A percentile compares a stretch with the other conserved stretches of the same genome.
Conservation (phyloP, 768 basidiomycete species). For the Royoungia palumana region DNA sequence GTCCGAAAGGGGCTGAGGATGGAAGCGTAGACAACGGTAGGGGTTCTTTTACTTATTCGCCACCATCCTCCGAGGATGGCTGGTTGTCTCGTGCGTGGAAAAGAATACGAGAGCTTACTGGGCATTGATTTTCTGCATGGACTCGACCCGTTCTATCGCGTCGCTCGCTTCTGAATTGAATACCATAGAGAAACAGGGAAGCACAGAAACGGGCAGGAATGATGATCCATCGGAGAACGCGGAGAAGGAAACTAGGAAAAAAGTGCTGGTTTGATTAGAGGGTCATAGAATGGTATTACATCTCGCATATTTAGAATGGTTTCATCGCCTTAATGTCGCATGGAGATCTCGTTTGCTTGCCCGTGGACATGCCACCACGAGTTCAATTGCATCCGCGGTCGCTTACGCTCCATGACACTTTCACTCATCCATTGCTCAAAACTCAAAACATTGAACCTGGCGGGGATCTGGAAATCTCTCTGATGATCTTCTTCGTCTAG, state of each 20-base stretch:
- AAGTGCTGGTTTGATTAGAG: conserved; percentile 44
- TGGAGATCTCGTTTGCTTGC: conserved; percentile 11
- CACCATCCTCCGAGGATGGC: conserved; percentile 51
- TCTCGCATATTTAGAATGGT: conserved; percentile 18
- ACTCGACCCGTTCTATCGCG: conserved; percentile 32
- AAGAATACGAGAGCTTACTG: conserved; percentile 65
- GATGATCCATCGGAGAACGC: conserved; percentile 38
- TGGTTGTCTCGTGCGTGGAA: conserved; percentile 72
- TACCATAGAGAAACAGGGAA: conserved; percentile 20
- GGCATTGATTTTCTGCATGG: conserved; percentile 62
- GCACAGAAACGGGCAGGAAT: conserved; percentile 25
- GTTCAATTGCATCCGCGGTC: conserved; percentile 16
- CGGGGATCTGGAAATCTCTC: conserved; percentile 25
- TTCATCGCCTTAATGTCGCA: conserved; percentile 16
- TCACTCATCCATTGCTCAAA: conserved; percentile 4
- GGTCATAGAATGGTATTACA: conserved; percentile 30
- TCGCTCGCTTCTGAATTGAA: conserved; percentile 31
- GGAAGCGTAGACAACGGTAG: conserved; percentile 58
- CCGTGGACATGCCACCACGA: conserved; percentile 15
- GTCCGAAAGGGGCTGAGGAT: conserved; percentile 21
- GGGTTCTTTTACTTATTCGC: conserved; percentile 59
- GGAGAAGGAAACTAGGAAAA: conserved; percentile 45
- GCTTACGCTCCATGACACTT: not conserved
- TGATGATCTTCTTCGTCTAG: conserved; percentile 21
- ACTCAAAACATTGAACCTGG: conserved; percentile 22